Percentiles rank a stretch among this genome's conserved stretches.
Evolutionary conservation across 768 basidiomycete genomes (phyloP).

Genomic region (Cantharellus cinnabarinus): DNA sequence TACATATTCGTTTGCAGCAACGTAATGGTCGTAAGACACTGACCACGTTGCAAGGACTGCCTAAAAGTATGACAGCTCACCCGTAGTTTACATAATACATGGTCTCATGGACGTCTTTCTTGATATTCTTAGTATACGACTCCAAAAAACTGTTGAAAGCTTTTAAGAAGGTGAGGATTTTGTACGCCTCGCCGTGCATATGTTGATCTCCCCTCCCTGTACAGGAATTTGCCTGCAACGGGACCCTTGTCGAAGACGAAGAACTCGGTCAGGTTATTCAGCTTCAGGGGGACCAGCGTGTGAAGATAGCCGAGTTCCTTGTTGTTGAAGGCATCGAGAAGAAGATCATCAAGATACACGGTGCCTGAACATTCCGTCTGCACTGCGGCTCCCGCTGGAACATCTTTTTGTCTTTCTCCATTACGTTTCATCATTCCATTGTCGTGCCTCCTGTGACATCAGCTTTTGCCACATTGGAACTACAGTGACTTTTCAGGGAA

Average conservation of each 20-base stretch:
- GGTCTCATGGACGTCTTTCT: background rate
- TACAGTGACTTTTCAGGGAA: too few species aligned
- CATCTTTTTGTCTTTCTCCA: too few species aligned
- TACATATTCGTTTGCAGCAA: slow-evolving; percentile 96
- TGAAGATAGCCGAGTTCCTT: slow-evolving; percentile 79
- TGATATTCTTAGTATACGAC: slow-evolving; percentile 53
- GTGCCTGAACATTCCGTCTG: slow-evolving; percentile 33
- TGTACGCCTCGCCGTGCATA: background rate
- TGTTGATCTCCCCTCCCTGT: background rate
- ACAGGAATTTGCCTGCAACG: slow-evolving; percentile 97
- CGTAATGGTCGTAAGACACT: slow-evolving; percentile 97
- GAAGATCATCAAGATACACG: slow-evolving; percentile 67
- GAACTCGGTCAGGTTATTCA: slow-evolving; percentile 95
- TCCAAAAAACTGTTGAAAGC: slow-evolving; percentile 95
- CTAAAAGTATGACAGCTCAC: slow-evolving; percentile 44
- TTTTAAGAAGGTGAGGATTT: slow-evolving; percentile 74
- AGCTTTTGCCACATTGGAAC: too few species aligned
- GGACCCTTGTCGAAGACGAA: slow-evolving; percentile 85
- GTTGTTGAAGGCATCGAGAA: slow-evolving; percentile 60
- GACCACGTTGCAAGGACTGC: slow-evolving; percentile 91
- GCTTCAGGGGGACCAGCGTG: slow-evolving; percentile 92
- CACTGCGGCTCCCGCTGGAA: too few species aligned
- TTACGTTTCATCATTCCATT: too few species aligned
- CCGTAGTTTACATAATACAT: background rate
- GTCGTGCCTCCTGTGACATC: too few species aligned